Base-by-base conservation (phyloP, 2,329 filamentous ascomycete species). In the Metarhizium album region DNA sequence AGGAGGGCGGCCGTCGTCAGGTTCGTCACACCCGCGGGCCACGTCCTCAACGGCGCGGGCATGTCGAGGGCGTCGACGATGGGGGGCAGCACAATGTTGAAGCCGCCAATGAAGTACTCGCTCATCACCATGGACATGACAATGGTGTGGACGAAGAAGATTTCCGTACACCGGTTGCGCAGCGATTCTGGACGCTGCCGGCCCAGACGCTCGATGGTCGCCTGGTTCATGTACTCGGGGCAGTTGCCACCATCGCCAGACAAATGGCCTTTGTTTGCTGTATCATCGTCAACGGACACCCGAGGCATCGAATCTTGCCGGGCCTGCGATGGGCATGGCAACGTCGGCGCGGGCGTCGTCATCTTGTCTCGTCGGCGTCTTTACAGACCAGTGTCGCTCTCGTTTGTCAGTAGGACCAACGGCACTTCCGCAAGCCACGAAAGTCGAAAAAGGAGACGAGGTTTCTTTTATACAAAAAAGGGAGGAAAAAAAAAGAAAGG, bases 81-180 rank as follows among this genome's bases (percentile, higher is more conserved):
- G 0, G 79, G 79, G 1, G 87, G 87, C 0, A 90, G 66, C 24
- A 91, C 78, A 56, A 86, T 84, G 53, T 77, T 78, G 64, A 90
- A 93, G 31, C 88, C 88, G 45, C 83, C 86, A 47, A 91, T 78
- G 61, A 84, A 86, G 66, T 84, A 90, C 68, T 90, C 86, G 57
- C 77, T 73, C 58, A 84, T 72, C 54, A 84, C 75, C 68, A 84
- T 82, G 45, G 80, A 83, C 54, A 78, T 74, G 13, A 83, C 67
- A 20, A 85, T 70, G 0, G 79, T 78, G 57, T 79, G 76, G 60
- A 81, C 75, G 59, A 86, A 87, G 22, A 75, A 74, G 4, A 80
- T 54, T 59, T 87, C 84, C n/a, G 75, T 65, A 65, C 73, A 72
- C 46, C 68, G 61, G 2, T 71, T 73, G 9, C 64, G 62, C 60